phyloP scores from a whole-genome alignment of 176 grass and related monocot species.

The Musa troglodytarum region DNA sequence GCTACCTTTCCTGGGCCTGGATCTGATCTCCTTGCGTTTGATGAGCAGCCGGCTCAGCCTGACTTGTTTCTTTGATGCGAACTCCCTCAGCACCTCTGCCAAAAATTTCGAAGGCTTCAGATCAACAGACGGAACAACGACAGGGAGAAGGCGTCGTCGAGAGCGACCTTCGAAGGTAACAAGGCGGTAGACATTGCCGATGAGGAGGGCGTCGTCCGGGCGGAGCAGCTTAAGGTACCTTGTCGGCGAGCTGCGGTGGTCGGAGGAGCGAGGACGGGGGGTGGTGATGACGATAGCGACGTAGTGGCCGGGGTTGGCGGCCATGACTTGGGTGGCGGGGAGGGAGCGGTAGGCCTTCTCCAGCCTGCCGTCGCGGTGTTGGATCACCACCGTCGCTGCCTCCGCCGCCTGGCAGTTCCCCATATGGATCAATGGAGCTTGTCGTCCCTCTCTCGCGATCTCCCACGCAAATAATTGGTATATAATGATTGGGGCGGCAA shows the following conservation, averaged over 20 bases:
- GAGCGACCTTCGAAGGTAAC: conserved; percentile 86
- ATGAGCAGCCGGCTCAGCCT: conserved; percentile 18
- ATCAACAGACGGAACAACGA: background rate
- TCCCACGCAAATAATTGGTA: background rate
- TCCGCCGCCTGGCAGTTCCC: conserved; percentile 96
- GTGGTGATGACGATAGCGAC: conserved; percentile 63
- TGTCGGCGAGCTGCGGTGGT: conserved; percentile 9
- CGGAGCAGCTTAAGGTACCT: conserved; percentile 95
- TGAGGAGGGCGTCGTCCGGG: conserved; percentile 72
- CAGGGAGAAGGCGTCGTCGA: too few species aligned
- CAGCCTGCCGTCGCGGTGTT: conserved; percentile 54
- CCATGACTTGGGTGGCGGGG: conserved; percentile 66
- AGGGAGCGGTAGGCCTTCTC: conserved; percentile 62
- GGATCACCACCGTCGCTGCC: conserved; percentile 62
- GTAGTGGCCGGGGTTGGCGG: conserved; percentile 78
- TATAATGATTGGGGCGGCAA: background rate
- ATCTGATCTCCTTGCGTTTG: background rate
- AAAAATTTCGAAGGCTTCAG: background rate
- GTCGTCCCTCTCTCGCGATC: background rate
- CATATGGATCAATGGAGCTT: conserved; percentile 24
- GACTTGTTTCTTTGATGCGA: conserved; percentile 25
- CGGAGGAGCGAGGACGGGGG: conserved; percentile 1
- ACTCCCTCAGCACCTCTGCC: conserved; percentile 34
- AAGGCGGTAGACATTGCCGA: conserved; percentile 85
- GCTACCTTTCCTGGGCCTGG: background rate